Conservation (phyloP, 2,329 filamentous ascomycete species). For the Elsinoe perseae region DNA sequence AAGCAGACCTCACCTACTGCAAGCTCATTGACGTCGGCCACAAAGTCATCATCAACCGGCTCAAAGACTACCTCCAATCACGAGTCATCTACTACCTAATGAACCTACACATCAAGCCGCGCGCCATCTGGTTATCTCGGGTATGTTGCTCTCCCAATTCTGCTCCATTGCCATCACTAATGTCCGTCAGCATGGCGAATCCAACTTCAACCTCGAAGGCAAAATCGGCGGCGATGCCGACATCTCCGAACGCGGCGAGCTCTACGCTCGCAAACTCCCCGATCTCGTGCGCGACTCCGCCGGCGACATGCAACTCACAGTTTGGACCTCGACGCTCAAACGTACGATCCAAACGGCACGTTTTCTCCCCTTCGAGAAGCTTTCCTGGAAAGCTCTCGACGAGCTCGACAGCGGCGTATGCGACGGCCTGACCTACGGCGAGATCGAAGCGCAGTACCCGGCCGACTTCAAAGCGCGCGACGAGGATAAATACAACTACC, state of each 20-base stretch:
- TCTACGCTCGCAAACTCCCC: constrained; percentile 78
- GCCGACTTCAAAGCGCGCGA: constrained; percentile 94
- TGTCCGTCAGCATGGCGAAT: constrained; percentile 68
- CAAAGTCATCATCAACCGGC: constrained; percentile 95
- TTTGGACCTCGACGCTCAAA: constrained; percentile 68
- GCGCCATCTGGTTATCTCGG: constrained; percentile 92
- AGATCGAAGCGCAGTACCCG: constrained; percentile 84
- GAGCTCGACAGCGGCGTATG: constrained; percentile 95
- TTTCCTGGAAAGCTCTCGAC: constrained; percentile 97
- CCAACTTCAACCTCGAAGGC: constrained; percentile 80
- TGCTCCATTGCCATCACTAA: not conserved
- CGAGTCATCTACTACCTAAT: constrained; percentile 97
- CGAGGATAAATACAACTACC: constrained; percentile 99
- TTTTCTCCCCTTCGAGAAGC: constrained; percentile 83
- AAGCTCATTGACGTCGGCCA: constrained; percentile 96
- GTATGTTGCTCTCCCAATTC: constrained; percentile 41
- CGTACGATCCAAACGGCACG: constrained; percentile 88
- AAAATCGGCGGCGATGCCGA: constrained; percentile 89
- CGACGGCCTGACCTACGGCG: constrained; percentile 90
- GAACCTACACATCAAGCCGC: constrained; percentile 94
- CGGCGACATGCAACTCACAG: constrained; percentile 63
- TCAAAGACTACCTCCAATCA: constrained; percentile 93
- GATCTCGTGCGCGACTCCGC: constrained; percentile 78
- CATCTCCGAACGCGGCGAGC: constrained; percentile 76
- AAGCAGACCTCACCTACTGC: constrained; percentile 83